Conservation (phyloP, 108 stramenopile genomes). For the Pseudonitzschia pungens region DNA sequence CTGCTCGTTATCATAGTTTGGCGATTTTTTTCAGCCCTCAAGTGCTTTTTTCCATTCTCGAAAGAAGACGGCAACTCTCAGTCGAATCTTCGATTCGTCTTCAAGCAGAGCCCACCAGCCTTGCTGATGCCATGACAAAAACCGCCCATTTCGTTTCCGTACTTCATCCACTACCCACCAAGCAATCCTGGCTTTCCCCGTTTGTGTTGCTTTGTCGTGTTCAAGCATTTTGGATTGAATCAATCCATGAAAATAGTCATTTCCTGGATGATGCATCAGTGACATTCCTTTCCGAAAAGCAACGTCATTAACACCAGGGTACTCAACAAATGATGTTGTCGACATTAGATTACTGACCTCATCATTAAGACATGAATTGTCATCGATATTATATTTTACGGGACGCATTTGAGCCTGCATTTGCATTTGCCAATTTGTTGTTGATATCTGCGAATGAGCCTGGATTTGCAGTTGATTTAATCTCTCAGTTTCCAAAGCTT, state of each 20-base stretch:
- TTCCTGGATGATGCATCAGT: slow-evolving; percentile 13
- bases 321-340: background rate
- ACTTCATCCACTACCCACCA: slow-evolving; percentile 7
- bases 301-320: slow-evolving; percentile 12
- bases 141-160: slow-evolving; percentile 3
- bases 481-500: background rate
- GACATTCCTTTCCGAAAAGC: slow-evolving; percentile 14
- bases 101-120: slow-evolving; percentile 7
- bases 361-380: background rate
- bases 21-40: background rate
- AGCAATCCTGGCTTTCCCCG: background rate
- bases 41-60: slow-evolving; percentile 11
- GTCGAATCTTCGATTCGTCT: background rate
- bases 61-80: background rate
- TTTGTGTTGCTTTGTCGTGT: background rate
- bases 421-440: background rate
- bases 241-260: slow-evolving; percentile 2
- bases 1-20: background rate
- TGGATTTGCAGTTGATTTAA: background rate
- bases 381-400: background rate
- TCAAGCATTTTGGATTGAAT: slow-evolving; percentile 3
- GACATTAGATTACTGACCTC: no score
- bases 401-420: background rate
- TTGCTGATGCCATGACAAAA: slow-evolving; percentile 6
- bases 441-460: background rate